These are phyloP conservation scores for Elaphomyces granulatus DNA, from an alignment of 495 filamentous ascomycete genomes.

Conservation along the genomic window DNA sequence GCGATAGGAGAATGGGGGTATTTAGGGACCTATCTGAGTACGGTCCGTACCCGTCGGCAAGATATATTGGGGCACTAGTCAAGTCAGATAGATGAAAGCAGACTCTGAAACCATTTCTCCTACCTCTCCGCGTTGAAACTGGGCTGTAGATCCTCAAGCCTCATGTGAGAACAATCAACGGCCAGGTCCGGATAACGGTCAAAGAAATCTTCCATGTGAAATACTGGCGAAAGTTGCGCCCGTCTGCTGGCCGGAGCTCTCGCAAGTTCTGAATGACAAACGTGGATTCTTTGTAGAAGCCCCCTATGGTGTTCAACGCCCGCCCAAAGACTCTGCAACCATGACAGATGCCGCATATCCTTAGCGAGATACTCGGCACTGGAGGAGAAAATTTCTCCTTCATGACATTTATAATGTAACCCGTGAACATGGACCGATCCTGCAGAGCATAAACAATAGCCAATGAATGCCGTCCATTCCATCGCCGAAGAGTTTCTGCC, in stretches of 20 bases:
- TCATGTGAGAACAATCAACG: slow-evolving; percentile 40
- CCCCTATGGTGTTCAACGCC: slow-evolving; percentile 68
- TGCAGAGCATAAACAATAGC: slow-evolving; percentile 69
- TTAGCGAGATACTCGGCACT: slow-evolving; percentile 59
- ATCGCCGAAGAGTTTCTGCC: slow-evolving; percentile 48
- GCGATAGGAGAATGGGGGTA: background rate
- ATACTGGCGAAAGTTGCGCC: slow-evolving; percentile 59
- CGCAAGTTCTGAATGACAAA: slow-evolving; percentile 57
- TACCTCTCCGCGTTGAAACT: slow-evolving; percentile 36
- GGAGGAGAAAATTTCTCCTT: slow-evolving; percentile 46
- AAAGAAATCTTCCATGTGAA: slow-evolving; percentile 76
- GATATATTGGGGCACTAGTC: background rate
- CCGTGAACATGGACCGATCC: slow-evolving; percentile 79
- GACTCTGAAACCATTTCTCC: background rate
- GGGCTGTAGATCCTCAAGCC: slow-evolving; percentile 39
- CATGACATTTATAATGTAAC: slow-evolving; percentile 56
- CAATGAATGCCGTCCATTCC: slow-evolving; percentile 72
- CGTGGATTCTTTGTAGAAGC: slow-evolving; percentile 57
- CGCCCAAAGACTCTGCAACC: slow-evolving; percentile 58
- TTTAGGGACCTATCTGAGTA: background rate
- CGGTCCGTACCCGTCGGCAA: background rate
- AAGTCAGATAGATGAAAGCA: background rate
- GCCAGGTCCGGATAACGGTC: slow-evolving; percentile 51
- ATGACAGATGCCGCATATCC: slow-evolving; percentile 64
- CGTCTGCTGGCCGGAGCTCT: slow-evolving; percentile 50